A percentile compares a stretch with the other conserved stretches of the same genome.
Conservation (phyloP, 306 rosid genomes). For the Cucurbita pepo region DNA sequence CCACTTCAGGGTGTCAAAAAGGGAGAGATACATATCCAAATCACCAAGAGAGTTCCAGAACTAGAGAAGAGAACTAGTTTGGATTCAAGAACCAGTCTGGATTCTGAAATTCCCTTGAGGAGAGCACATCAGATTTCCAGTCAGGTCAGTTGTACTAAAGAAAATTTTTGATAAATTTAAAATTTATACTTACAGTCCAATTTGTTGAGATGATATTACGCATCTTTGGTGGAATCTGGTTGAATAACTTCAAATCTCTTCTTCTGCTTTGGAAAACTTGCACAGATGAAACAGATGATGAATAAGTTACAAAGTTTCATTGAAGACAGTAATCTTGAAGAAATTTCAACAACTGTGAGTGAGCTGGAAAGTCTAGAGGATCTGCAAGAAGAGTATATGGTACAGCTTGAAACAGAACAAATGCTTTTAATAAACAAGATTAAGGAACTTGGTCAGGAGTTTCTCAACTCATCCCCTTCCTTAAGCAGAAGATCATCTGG, state of each 20-base stretch:
- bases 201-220: not conserved
- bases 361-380: constrained; percentile 70
- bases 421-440: constrained; percentile 70
- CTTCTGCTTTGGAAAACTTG: not conserved
- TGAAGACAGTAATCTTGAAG: constrained; percentile 64
- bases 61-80: constrained; percentile 31
- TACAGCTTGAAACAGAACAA: constrained; percentile 77
- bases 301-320: constrained; percentile 37
- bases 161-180: not conserved
- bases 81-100: constrained; percentile 34
- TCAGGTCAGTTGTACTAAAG: constrained; percentile 31
- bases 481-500: constrained; percentile 23
- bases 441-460: constrained; percentile 71
- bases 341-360: constrained; percentile 35
- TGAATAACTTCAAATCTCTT: not conserved
- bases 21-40: constrained; percentile 82
- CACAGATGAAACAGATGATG: constrained; percentile 68
- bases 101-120: constrained; percentile 46
- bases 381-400: constrained; percentile 59
- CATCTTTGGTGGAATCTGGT: not conserved
- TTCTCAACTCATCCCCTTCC: constrained; percentile 48
- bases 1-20: constrained; percentile 85
- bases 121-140: constrained; percentile 54
- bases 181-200: not conserved
- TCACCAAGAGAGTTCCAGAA: constrained; percentile 78